phyloP scores from a whole-genome alignment of 2,329 filamentous ascomycete species.

The Diplodia intermedia region DNA sequence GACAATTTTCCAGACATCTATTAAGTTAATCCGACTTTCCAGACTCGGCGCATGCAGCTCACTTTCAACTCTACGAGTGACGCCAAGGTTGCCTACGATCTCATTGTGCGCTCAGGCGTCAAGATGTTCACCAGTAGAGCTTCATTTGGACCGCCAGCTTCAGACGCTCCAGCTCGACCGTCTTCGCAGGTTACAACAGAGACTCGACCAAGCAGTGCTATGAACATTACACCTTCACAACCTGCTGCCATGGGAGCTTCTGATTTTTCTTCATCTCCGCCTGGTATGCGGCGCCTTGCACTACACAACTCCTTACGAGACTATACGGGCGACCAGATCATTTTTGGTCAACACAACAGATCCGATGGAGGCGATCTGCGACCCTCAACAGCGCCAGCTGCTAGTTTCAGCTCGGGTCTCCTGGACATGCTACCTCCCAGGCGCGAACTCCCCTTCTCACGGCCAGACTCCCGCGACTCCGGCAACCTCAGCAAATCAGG shows the following conservation, averaged over 20 bases:
- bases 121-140: not conserved
- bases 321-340: constrained; percentile 1
- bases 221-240: not conserved
- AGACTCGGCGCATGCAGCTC: constrained; percentile 55
- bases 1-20: not conserved
- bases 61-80: constrained; percentile 51
- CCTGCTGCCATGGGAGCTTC: not conserved
- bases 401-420: constrained; percentile 34
- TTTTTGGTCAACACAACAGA: not conserved
- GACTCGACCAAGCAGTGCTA: not conserved
- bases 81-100: constrained; percentile 43
- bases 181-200: not conserved
- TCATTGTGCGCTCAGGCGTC: constrained; percentile 6
- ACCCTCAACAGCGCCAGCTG: constrained; percentile 34
- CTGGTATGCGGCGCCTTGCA: not conserved
- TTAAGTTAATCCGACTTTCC: not conserved
- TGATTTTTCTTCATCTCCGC: not conserved
- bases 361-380: constrained; percentile 6
- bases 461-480: not conserved
- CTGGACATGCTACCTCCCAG: constrained; percentile 44
- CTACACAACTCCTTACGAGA: constrained; percentile 37
- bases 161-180: not conserved
- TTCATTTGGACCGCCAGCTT: not conserved
- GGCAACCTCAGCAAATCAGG: no score
- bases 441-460: constrained; percentile 50